Evolutionary conservation across 306 rosid genomes (phyloP).

Genomic region (Aeschynomene evenia): DNA sequence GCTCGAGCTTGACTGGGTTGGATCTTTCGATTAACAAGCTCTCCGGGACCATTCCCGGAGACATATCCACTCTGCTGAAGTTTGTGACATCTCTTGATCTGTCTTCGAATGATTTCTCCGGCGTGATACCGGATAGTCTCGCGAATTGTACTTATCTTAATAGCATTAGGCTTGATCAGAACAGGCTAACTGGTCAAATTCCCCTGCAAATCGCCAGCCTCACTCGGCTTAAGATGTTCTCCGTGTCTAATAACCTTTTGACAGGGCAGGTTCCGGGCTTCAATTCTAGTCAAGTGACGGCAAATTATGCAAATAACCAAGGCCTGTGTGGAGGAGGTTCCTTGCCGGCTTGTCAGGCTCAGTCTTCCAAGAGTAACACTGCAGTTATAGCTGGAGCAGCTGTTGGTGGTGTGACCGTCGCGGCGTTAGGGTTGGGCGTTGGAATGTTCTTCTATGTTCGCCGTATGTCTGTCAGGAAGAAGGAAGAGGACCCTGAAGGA

Average conservation of each 20-base stretch:
- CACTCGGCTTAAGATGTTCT: constrained; percentile 41
- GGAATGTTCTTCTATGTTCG: constrained; percentile 65
- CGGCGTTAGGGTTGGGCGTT: constrained; percentile 51
- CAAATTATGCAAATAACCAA: constrained; percentile 52
- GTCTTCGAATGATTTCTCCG: constrained; percentile 61
- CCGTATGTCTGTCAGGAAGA: constrained; percentile 51
- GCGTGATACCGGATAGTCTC: constrained; percentile 46
- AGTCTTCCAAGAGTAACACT: constrained; percentile 39
- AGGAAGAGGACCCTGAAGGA: constrained; percentile 88
- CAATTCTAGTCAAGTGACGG: fast-evolving
- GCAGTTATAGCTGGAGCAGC: constrained; percentile 75
- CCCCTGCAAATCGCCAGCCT: constrained; percentile 50
- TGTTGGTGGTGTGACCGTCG: constrained; percentile 62
- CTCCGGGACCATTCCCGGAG: constrained; percentile 49
- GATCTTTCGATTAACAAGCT: constrained; percentile 72
- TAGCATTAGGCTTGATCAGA: constrained; percentile 55
- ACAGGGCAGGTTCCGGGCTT: constrained; percentile 58
- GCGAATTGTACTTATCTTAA: constrained; percentile 58
- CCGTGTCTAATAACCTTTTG: constrained; percentile 58
- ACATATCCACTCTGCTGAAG: constrained; percentile 12
- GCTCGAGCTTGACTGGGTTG: constrained; percentile 74
- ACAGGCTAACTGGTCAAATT: constrained; percentile 59
- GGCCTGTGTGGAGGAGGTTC: constrained; percentile 56
- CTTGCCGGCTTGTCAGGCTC: constrained; percentile 18
- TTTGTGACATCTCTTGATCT: constrained; percentile 56